A percentile compares a stretch with the other conserved stretches of the same genome.
Conservation (phyloP, 2,329 filamentous ascomycete species). For the Xenosphaeropsis pyriputrescens region DNA sequence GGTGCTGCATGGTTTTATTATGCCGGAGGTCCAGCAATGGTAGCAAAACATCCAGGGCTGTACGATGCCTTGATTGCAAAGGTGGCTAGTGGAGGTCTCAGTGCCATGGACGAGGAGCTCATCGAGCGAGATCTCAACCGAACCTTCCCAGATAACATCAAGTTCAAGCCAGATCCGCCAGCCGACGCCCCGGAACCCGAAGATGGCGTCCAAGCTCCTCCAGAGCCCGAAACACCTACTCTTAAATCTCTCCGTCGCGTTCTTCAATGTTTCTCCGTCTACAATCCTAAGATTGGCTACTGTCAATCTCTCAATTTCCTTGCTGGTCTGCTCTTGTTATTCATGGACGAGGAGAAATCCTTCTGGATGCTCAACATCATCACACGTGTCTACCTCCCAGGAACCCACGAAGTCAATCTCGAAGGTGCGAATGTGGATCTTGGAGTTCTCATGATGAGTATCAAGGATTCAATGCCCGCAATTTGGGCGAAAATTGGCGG, state of each 20-base stretch:
- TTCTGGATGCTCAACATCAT: slow-evolving; percentile 93
- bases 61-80: slow-evolving; percentile 54
- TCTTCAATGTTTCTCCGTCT: slow-evolving; percentile 76
- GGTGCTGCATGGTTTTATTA: slow-evolving; percentile 98
- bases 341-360: slow-evolving; percentile 77
- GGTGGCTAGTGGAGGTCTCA: slow-evolving; percentile 47
- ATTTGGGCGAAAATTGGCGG: slow-evolving; percentile 83
- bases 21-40: slow-evolving; percentile 67
- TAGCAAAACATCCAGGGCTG: slow-evolving; percentile 61
- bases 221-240: slow-evolving; percentile 51
- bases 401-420: slow-evolving; percentile 79
- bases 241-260: slow-evolving; percentile 73
- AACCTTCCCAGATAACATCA: slow-evolving; percentile 87
- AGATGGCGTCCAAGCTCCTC: slow-evolving; percentile 7
- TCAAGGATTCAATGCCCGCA: slow-evolving; percentile 67
- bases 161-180: slow-evolving; percentile 54
- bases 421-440: slow-evolving; percentile 91
- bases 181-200: slow-evolving; percentile 18
- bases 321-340: slow-evolving; percentile 76
- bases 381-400: slow-evolving; percentile 74
- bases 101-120: slow-evolving; percentile 65
- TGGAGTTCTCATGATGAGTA: slow-evolving; percentile 76
- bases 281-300: slow-evolving; percentile 86
- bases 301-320: slow-evolving; percentile 95
- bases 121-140: slow-evolving; percentile 90